A percentile compares a stretch with the other conserved stretches of the same genome.
Evolutionary conservation across 2,329 filamentous ascomycete genomes (phyloP).

Genomic region (Fusarium sp.): DNA sequence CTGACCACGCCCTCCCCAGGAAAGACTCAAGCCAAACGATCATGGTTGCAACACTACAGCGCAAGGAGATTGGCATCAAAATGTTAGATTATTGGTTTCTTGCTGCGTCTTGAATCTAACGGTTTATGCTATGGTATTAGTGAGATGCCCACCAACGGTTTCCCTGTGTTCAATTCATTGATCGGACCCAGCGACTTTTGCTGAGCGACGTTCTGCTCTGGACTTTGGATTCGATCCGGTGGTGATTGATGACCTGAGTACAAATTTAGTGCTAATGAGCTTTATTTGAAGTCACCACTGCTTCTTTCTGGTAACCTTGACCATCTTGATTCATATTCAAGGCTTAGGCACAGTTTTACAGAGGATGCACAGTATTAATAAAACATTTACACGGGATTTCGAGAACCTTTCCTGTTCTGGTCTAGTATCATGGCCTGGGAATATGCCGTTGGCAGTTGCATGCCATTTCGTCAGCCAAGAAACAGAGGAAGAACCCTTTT

Average conservation of each 20-base stretch:
- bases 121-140: no score
- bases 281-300: fast-evolving
- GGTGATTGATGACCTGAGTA: fast-evolving
- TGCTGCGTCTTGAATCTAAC: background rate
- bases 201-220: background rate
- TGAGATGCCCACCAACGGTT: background rate
- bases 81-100: background rate
- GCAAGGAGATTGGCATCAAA: no score
- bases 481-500: background rate
- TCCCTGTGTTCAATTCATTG: background rate
- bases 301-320: background rate
- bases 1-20: background rate
- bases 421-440: background rate
- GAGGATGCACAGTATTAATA: background rate
- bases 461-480: background rate
- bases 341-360: background rate
- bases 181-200: no score
- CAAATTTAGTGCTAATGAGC: fast-evolving
- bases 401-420: background rate
- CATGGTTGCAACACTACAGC: background rate
- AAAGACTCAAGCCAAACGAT: background rate
- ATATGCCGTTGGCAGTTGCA: background rate
- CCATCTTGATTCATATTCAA: background rate
- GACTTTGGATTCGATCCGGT: no score
- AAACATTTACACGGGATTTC: background rate